Base-by-base conservation (phyloP, 2,329 filamentous ascomycete species). In the Alternaria hordeiaustralica region DNA sequence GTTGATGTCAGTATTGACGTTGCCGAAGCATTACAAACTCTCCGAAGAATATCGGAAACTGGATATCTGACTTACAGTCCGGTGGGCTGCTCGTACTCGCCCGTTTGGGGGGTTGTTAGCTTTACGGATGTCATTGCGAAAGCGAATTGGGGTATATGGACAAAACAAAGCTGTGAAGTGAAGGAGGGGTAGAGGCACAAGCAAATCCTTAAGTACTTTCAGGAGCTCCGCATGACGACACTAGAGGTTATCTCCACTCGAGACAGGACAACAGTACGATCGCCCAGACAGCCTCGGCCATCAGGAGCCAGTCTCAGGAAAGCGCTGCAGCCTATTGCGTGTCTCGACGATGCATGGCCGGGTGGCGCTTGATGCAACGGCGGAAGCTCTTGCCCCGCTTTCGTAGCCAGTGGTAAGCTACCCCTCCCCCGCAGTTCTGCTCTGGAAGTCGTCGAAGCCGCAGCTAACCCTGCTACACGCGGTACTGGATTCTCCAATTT, bases 31-130 rank as follows among this genome's bases (percentile, higher is more conserved):
- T 49, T 28, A 15, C 18, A n/a, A 55, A 65, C 50, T 60, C 60
- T 63, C 63, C 57, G 60, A 60, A 63, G 58, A 44, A 47, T 10
- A 13, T 58, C 44, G 61, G 45, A 20, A 3, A 21, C 11, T 41
- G 56, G 26, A 30, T 36, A 44, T 30, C 21, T 25, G 6, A 84
- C 84, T 82, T 80, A 85, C 84, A 86, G 82, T 73, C 84, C 84
- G 58, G 82, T 86, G 62, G 84, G 84, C 81, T 86, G 84, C 57
- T 83, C 81, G 71, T 85, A 85, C 77, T 86, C 84, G 79, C 84
- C 90, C 72, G 88, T 88, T 71, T 87, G 67, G 62, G 91, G 90
- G 73, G 90, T 92, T 83, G 89, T 87, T 75, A 93, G 86, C 79
- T 90, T 85, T 68, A 86, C 82, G 60, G 85, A 85, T 30, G 75